Evolutionary conservation across 2,329 filamentous ascomycete species (phyloP), one percentile per base, ranked within the genome.

Genomic region (Sarocladium strictum): DNA sequence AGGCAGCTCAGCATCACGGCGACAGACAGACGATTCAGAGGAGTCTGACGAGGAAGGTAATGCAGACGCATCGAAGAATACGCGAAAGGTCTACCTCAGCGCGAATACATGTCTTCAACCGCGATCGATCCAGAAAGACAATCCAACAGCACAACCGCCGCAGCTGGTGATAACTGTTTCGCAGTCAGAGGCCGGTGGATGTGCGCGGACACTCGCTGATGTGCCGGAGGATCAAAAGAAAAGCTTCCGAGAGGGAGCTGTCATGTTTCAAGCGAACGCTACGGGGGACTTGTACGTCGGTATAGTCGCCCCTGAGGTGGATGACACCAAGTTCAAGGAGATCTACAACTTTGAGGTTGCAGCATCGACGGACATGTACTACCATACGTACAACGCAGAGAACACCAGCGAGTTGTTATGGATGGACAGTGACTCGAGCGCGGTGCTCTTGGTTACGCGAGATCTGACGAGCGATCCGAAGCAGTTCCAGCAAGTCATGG

Each of bases 101-200:
- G 84, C 91, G 41, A 97, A 91, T 60, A 92, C 89, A 1, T 99
- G 94, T 69, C 70, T 82, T 24, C 90, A 95, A 62, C 94, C 93
- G 12, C 66, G 70, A 19, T 74, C 53, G 19, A 54, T 12, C 7
- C 40, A 47, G 32, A 21, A 27, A n/a, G 57, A 60, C 47, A 14
- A 17, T 1, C 19, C 49, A 10, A 37, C 35, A n/a, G 50, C 50
- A 3, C 50, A 53, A 24, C 80, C 88, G 12, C 86, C 88, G 1
- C 91, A 96, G 63, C 78, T 97, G 52, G 80, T 81, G 12, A 72
- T 97, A 10, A 96, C 87, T 63, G 76, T 96, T 49, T 95, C 91
- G 2, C 83, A 65, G n/a, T 65, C 66, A 4, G 64, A 59, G 38
- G 62, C 65, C 27, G 57, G 62, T 4, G 64, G 63, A 21, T 72